Conservation (phyloP, 331 rosid genomes). For the Phaseolus coccineus region DNA sequence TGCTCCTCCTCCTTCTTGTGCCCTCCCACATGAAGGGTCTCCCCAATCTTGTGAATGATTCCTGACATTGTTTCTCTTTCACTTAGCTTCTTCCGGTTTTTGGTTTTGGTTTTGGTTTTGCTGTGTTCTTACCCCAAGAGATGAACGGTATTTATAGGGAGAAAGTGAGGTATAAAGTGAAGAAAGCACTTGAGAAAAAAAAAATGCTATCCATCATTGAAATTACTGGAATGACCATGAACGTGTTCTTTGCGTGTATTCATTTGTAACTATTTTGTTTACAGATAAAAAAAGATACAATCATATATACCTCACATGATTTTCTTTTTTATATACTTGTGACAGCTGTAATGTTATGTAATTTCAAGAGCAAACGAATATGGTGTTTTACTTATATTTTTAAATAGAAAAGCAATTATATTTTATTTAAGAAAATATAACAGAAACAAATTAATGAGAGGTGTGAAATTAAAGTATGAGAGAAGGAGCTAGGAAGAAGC, state of each 20-base stretch:
- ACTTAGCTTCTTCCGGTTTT: neutral
- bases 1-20: conserved; percentile 53
- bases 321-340: neutral
- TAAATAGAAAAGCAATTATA: too few relatives aligned
- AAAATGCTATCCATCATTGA: conserved; percentile 24
- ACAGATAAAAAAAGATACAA: neutral
- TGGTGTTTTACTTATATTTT: too few relatives aligned
- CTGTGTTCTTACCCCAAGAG: neutral
- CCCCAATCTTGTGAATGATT: conserved; percentile 67
- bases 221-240: conserved; percentile 34
- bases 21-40: conserved; percentile 67
- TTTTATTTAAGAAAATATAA: too few relatives aligned
- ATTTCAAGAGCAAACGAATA: neutral
- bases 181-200: neutral
- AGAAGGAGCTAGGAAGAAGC: neutral
- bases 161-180: neutral
- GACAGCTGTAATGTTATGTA: neutral
- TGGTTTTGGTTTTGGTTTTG: neutral
- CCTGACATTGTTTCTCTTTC: conserved; percentile 57
- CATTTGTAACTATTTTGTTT: neutral
- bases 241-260: conserved; percentile 33
- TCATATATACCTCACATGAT: neutral
- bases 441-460: neutral
- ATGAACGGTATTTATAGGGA: conserved; percentile 42
- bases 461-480: neutral